Percentiles rank a stretch among this genome's conserved stretches.
These are phyloP conservation scores for Fusarium sp. DNA, from an alignment of 2,329 filamentous ascomycete species.

Conservation along the genomic window DNA sequence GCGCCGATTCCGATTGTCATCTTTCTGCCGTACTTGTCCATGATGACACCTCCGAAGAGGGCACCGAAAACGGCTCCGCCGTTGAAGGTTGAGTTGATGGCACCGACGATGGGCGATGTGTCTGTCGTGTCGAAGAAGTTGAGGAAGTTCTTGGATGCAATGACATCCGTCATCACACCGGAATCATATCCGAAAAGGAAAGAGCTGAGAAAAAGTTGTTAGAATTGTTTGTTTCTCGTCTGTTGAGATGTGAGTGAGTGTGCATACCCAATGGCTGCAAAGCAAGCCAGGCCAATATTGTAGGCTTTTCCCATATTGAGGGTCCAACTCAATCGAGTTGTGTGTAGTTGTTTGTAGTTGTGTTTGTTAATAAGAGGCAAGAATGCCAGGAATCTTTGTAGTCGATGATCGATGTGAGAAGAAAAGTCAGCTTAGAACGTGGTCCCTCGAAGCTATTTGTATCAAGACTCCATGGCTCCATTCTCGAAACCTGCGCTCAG, in stretches of 20 bases:
- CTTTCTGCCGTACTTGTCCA: slow-evolving; percentile 66
- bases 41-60: slow-evolving; percentile 51
- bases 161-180: slow-evolving; percentile 58
- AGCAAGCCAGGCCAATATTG: slow-evolving; percentile 51
- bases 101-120: slow-evolving; percentile 58
- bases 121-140: slow-evolving; percentile 61
- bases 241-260: not conserved
- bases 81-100: slow-evolving; percentile 68
- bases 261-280: slow-evolving; percentile 54
- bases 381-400: not conserved
- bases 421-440: not conserved
- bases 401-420: not conserved
- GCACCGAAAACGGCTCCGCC: slow-evolving; percentile 42
- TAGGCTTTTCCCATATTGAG: slow-evolving; percentile 52
- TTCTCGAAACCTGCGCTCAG: slow-evolving; percentile 4
- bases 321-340: not conserved
- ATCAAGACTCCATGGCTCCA: slow-evolving; percentile 9
- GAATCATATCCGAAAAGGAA: slow-evolving; percentile 58
- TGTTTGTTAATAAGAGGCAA: not conserved
- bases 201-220: slow-evolving; percentile 37
- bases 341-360: not conserved
- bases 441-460: slow-evolving; percentile 31
- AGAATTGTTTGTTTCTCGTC: not conserved
- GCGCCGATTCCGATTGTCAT: slow-evolving; percentile 65
- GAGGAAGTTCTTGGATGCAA: slow-evolving; percentile 64